Evolutionary conservation across 2,329 filamentous ascomycete species (phyloP).

Genomic region (Raffaelea arxii): DNA sequence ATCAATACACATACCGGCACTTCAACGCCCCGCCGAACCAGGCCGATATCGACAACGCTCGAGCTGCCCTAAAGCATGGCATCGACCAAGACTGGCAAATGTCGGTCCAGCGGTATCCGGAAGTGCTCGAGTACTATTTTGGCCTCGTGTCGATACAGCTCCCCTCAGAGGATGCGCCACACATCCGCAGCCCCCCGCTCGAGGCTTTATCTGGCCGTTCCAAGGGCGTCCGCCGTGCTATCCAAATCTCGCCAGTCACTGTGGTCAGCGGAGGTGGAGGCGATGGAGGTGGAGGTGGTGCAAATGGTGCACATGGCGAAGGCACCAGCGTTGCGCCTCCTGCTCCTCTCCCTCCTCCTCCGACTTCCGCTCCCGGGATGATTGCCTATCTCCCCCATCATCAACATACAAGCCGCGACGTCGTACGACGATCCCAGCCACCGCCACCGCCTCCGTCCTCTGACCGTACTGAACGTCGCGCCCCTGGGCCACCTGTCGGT

Average conservation of each 20-base stretch:
- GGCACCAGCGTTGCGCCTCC: no score
- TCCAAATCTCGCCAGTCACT: no score
- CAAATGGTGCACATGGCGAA: no score
- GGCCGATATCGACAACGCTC: constrained; percentile 52
- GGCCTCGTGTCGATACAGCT: constrained; percentile 57
- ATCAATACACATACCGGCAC: constrained; percentile 44
- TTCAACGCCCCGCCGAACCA: constrained; percentile 50
- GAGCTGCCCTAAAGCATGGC: constrained; percentile 58
- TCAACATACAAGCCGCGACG: constrained; percentile 16
- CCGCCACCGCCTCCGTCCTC: constrained; percentile 9
- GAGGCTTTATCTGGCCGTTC: constrained; percentile 40
- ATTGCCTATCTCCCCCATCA: constrained; percentile 28
- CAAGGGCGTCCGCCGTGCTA: constrained; percentile 37
- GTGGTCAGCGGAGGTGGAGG: no score
- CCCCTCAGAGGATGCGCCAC: constrained; percentile 51
- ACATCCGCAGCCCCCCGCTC: constrained; percentile 51
- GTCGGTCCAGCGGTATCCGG: constrained; percentile 66
- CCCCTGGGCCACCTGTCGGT: no score
- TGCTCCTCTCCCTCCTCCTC: no score
- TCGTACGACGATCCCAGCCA: constrained; percentile 8
- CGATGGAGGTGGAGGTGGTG: no score
- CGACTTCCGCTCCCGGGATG: no score
- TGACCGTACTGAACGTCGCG: constrained; percentile 7
- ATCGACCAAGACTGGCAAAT: constrained; percentile 73
- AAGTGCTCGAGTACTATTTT: constrained; percentile 76